phyloP scores from a whole-genome alignment of 352 stramenopile genomes.

The Thraustochytrium sp. region DNA sequence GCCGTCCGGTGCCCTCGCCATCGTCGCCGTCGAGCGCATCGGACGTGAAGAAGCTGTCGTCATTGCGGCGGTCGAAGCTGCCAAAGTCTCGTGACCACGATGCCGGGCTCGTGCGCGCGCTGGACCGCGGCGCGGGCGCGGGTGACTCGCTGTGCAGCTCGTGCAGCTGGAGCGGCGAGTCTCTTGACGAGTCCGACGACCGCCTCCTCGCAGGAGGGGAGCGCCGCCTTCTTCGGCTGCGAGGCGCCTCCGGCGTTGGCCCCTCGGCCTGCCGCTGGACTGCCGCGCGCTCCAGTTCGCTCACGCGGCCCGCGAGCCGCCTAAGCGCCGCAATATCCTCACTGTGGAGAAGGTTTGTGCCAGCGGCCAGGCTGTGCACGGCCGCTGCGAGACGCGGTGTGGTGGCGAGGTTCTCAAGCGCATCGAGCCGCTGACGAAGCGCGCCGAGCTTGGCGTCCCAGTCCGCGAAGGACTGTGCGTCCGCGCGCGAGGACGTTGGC shows the following conservation, averaged over 20 bases:
- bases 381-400: background rate
- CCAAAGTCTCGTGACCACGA: background rate
- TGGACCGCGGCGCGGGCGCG: too few species aligned
- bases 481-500: background rate
- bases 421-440: background rate
- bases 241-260: too few species aligned
- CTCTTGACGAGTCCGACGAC: too few species aligned
- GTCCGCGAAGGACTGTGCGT: too few species aligned
- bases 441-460: background rate
- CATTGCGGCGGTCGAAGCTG: conserved; percentile 2
- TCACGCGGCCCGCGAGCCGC: background rate
- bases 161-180: too few species aligned
- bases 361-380: background rate
- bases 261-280: background rate
- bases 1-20: background rate
- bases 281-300: background rate
- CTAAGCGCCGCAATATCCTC: background rate
- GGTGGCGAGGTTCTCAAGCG: background rate
- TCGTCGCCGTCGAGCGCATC: background rate
- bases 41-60: background rate
- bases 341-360: background rate
- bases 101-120: background rate
- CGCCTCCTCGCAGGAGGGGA: too few species aligned
- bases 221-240: too few species aligned
- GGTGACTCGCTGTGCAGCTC: too few species aligned